These are phyloP conservation scores for Cydonia oblonga DNA, from an alignment of 331 rosid species.

Conservation along the genomic window DNA sequence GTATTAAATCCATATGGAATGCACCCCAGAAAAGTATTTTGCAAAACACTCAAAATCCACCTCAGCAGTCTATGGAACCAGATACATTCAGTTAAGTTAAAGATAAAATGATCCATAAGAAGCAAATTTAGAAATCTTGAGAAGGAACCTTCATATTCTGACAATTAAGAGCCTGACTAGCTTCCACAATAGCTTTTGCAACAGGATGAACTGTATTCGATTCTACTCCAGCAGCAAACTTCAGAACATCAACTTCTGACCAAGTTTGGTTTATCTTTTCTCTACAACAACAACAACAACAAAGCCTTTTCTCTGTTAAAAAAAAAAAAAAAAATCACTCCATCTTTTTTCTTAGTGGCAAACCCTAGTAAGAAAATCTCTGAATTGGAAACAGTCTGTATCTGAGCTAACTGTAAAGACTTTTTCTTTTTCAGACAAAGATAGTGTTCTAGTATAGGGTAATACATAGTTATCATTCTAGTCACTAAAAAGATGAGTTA, in stretches of 20 bases:
- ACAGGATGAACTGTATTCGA: constrained; percentile 88
- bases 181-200: constrained; percentile 89
- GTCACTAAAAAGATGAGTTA: not conserved
- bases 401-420: not conserved
- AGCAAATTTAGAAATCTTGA: constrained; percentile 5
- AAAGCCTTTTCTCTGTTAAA: constrained; percentile 45
- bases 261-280: constrained; percentile 24
- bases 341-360: constrained; percentile 13
- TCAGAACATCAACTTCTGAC: constrained; percentile 71
- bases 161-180: constrained; percentile 56
- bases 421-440: not conserved
- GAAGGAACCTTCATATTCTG: constrained; percentile 48
- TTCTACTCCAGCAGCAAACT: constrained; percentile 89
- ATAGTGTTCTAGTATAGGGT: not conserved
- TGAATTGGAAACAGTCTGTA: not conserved
- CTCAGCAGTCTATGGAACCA: not conserved
- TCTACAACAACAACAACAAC: too few species aligned
- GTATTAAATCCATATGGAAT: not conserved
- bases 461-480: not conserved
- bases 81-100: not conserved
- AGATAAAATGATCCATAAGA: constrained; percentile 11
- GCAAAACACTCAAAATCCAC: not conserved
- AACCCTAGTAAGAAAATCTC: not conserved
- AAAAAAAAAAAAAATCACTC: not conserved
- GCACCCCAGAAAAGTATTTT: not conserved